Conservation (phyloP, 805 yeast genomes). For the Sporopachydermia quercuum region DNA sequence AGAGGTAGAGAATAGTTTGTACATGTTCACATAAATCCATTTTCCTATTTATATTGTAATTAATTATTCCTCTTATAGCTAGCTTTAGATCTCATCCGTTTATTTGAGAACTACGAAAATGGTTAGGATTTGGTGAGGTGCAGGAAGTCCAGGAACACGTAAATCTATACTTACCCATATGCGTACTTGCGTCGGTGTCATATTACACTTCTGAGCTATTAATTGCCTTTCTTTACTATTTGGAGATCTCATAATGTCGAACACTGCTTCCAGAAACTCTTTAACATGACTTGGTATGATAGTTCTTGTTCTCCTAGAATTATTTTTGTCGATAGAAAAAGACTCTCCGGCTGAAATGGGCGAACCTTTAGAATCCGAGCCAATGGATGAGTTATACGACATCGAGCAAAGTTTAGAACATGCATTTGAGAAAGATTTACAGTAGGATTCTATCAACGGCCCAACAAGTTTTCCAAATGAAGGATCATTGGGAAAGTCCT, state of each 20-base stretch:
- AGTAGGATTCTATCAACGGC: not conserved
- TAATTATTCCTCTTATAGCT: too few relatives aligned
- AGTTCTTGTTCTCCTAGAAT: constrained; percentile 5
- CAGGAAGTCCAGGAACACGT: too few relatives aligned
- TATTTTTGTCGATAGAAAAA: not conserved
- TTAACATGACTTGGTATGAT: constrained; percentile 7
- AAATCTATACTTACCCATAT: constrained; percentile 20
- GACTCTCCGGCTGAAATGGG: not conserved
- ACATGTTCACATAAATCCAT: too few relatives aligned
- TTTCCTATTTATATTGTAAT: too few relatives aligned
- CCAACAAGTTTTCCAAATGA: not conserved
- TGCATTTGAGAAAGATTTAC: not conserved
- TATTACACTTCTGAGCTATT: constrained; percentile 17
- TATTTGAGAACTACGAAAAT: constrained; percentile 19
- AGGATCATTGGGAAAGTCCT: not conserved
- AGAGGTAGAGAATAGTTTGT: too few relatives aligned
- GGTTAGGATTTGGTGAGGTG: not conserved
- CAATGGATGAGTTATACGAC: not conserved
- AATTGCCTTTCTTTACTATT: constrained; percentile 16
- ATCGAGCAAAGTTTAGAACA: not conserved
- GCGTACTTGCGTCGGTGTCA: constrained; percentile 18
- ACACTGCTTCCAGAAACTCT: constrained; percentile 12
- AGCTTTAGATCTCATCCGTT: constrained; percentile 17
- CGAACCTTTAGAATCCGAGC: not conserved
- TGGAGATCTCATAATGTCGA: constrained; percentile 14